These are phyloP conservation scores for Ascochyta fabae DNA, from an alignment of 2,329 filamentous ascomycete species.

Conservation along the genomic window DNA sequence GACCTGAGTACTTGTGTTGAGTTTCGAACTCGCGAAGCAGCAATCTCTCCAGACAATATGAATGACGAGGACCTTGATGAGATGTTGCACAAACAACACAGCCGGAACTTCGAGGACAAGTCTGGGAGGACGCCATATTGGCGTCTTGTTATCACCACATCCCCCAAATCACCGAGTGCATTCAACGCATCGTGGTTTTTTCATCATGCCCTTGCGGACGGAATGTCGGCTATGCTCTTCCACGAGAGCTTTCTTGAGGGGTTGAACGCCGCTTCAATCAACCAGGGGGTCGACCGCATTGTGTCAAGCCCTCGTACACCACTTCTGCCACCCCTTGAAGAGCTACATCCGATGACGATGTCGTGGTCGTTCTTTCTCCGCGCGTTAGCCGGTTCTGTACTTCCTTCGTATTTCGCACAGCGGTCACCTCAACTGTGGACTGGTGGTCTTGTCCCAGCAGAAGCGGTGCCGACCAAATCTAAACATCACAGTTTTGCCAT, in stretches of 20 bases:
- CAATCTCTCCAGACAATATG: conserved; percentile 26
- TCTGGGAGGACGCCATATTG: conserved; percentile 49
- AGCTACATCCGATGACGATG: conserved; percentile 49
- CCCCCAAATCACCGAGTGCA: conserved; percentile 2
- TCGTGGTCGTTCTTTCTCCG: conserved; percentile 46
- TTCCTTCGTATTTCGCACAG: conserved; percentile 34
- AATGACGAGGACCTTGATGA: conserved; percentile 52
- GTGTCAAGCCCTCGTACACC: conserved; percentile 16
- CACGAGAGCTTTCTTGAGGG: conserved; percentile 52
- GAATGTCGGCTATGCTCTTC: conserved; percentile 54
- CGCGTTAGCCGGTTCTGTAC: conserved; percentile 42
- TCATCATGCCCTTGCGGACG: conserved; percentile 58
- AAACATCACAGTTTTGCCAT: no score
- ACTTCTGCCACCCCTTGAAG: conserved; percentile 52
- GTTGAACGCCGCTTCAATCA: conserved; percentile 24
- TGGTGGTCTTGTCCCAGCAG: conserved; percentile 23
- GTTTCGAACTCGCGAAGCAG: conserved; percentile 35
- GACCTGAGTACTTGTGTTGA: conserved; percentile 49
- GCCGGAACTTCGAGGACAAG: conserved; percentile 45
- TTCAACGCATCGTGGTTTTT: conserved; percentile 57
- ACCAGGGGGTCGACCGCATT: conserved; percentile 5
- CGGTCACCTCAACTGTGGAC: conserved; percentile 30
- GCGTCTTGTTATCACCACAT: conserved; percentile 49
- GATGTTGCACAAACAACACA: conserved; percentile 52
- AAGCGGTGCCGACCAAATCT: neutral